phyloP scores from a whole-genome alignment of 2,329 filamentous ascomycete species.

The Bipolaris gigantea region DNA sequence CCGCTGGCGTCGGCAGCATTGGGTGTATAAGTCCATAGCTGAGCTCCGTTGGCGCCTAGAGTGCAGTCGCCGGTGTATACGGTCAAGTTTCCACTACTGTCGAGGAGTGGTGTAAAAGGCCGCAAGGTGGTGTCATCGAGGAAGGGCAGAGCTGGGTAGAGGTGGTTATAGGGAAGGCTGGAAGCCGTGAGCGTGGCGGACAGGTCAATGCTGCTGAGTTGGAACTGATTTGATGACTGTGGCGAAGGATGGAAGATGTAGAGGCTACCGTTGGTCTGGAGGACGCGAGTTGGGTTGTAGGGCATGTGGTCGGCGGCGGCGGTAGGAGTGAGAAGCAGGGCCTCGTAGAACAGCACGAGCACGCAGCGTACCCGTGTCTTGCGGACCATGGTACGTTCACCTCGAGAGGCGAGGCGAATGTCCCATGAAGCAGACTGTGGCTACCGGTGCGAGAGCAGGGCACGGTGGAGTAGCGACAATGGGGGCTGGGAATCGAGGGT shows the following conservation, averaged over 20 bases:
- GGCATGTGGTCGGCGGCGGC: conserved; percentile 57
- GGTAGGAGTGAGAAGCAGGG: not conserved
- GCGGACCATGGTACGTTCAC: conserved; percentile 20
- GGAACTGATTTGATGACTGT: conserved; percentile 48
- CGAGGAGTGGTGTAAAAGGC: conserved; percentile 69
- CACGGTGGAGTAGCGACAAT: conserved; percentile 10
- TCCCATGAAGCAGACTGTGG: conserved; percentile 23
- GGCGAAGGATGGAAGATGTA: conserved; percentile 70
- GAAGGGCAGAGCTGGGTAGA: conserved; percentile 66
- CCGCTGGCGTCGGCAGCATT: conserved; percentile 47
- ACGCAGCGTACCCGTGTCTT: conserved; percentile 2
- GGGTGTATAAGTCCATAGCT: conserved; percentile 70
- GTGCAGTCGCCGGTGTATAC: conserved; percentile 76
- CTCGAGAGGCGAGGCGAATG: conserved; percentile 16
- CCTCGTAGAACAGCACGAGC: not conserved
- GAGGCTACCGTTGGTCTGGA: conserved; percentile 61
- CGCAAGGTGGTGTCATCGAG: conserved; percentile 53
- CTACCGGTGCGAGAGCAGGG: not conserved
- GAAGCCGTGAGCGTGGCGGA: conserved; percentile 59
- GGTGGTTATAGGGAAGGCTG: conserved; percentile 47
- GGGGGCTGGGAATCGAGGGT: conserved; percentile 15
- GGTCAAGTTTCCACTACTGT: conserved; percentile 68
- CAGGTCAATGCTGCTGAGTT: conserved; percentile 68
- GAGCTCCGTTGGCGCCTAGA: conserved; percentile 51
- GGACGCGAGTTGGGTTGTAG: conserved; percentile 75